Evolutionary conservation across 106 monocot genomes (phyloP), one percentile per base, ranked within the genome.

Genomic region (Platanthera zijinensis): DNA sequence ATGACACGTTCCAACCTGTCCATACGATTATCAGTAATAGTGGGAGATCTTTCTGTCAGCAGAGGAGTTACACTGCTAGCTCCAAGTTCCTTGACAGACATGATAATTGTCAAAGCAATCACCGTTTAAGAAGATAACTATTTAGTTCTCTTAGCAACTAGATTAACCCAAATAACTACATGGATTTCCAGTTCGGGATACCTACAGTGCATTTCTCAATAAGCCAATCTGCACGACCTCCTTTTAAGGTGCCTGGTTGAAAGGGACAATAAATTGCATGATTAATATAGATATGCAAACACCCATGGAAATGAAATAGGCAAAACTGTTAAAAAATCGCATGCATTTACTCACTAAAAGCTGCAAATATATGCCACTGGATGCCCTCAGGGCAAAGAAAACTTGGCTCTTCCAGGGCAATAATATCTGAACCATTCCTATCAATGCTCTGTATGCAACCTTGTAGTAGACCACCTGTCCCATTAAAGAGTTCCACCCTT

Each of bases 151-250:
- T 12, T 14, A 5, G 5, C 6, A 53, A 52, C 71, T 17, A 17
- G 51, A 18, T 52, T 21, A 8, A 69, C 39, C 39, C 18, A 21
- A 21, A 61, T 61, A 19, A 61, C 21, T 7, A 61, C 4, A 13
- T 14, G 11, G 12, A 56, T 15, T 73, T 51, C 62, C 46, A 71
- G 15, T 46, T 70, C 71, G 51, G 74, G 21, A 47, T 80, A 86
- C 96, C 87, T 96, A 93, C 96, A 56, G 96, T 96, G 78, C 85
- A 90, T 82, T 90, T 90, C 85, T 90, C 90, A 45, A 90, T 53
- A 69, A 97, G 94, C 97, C 97, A 97, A 87, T 97, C 97, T 39
- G 94, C 87, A 8, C 94, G 83, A 51, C 97, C 97, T 49, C 94
- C 97, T 89, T 97, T 97, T 69, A 94, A 56, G 48, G 87, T 77